Conservation (phyloP, 805 yeast species). For the Grigorovia transvaalensis region DNA sequence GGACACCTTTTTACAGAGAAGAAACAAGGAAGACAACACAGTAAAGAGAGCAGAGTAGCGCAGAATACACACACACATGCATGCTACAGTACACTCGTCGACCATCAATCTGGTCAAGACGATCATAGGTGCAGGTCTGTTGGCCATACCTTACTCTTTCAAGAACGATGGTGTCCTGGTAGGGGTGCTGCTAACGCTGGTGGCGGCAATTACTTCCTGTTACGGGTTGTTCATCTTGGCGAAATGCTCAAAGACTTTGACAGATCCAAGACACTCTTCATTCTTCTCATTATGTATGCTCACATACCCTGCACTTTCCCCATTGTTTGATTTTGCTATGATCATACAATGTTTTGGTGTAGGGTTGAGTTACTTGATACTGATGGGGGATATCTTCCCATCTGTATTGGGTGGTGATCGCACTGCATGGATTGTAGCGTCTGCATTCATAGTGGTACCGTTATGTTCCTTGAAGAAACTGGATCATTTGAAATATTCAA, state of each 20-base stretch:
- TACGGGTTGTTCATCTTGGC: constrained; percentile 59
- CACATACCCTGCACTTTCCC: constrained; percentile 60
- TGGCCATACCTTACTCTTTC: constrained; percentile 64
- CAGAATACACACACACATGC: neutral
- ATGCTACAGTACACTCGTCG: constrained; percentile 49
- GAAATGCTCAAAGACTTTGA: constrained; percentile 44
- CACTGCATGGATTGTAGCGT: constrained; percentile 35
- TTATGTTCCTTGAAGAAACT: constrained; percentile 49
- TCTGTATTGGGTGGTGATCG: constrained; percentile 40
- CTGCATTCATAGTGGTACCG: constrained; percentile 49
- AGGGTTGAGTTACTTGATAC: constrained; percentile 57
- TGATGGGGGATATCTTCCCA: constrained; percentile 72
- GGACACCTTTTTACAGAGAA: no score
- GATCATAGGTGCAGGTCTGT: constrained; percentile 66
- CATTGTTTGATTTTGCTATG: constrained; percentile 66
- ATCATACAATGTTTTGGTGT: constrained; percentile 75
- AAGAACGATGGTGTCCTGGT: constrained; percentile 53
- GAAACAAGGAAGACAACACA: no score
- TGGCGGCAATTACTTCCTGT: constrained; percentile 58
- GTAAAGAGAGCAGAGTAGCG: no score
- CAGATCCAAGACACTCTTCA: constrained; percentile 48
- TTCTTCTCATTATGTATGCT: constrained; percentile 62
- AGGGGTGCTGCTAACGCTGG: constrained; percentile 43
- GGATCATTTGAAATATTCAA: constrained; percentile 61
- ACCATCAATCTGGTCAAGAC: constrained; percentile 62